Evolutionary conservation across 805 yeast genomes (phyloP).

Genomic region (Wickerhamiella dianesei): DNA sequence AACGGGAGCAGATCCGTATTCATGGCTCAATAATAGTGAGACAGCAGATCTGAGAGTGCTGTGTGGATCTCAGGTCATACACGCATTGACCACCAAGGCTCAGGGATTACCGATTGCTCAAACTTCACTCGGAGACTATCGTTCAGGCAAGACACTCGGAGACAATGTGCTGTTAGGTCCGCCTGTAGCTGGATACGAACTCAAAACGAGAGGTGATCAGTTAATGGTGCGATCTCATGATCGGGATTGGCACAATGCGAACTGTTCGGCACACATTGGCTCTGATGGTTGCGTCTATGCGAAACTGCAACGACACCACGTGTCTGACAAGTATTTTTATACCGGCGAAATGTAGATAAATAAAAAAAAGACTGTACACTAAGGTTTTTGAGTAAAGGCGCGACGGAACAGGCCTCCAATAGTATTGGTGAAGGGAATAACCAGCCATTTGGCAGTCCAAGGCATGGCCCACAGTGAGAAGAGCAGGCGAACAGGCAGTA

Average conservation of each 20-base stretch:
- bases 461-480: slow-evolving; percentile 43
- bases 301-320: slow-evolving; percentile 12
- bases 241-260: background rate
- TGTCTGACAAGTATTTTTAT: slow-evolving; percentile 13
- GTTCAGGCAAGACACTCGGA: slow-evolving; percentile 8
- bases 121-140: slow-evolving; percentile 23
- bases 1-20: slow-evolving; percentile 15
- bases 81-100: slow-evolving; percentile 21
- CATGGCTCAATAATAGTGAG: slow-evolving; percentile 15
- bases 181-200: slow-evolving; percentile 16
- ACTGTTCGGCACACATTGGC: slow-evolving; percentile 6
- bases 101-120: slow-evolving; percentile 26
- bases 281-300: slow-evolving; percentile 15
- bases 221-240: slow-evolving; percentile 2
- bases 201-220: slow-evolving; percentile 6
- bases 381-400: background rate
- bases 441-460: slow-evolving; percentile 38
- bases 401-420: slow-evolving; percentile 6
- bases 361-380: background rate
- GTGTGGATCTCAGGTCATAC: slow-evolving; percentile 26
- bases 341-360: slow-evolving; percentile 13
- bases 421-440: slow-evolving; percentile 33
- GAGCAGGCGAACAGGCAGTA: slow-evolving; percentile 40
- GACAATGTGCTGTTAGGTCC: slow-evolving; percentile 12
- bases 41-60: slow-evolving; percentile 20